These are phyloP conservation scores for Syzygium syzygioides DNA, from an alignment of 441 rosid genomes.

Conservation along the genomic window DNA sequence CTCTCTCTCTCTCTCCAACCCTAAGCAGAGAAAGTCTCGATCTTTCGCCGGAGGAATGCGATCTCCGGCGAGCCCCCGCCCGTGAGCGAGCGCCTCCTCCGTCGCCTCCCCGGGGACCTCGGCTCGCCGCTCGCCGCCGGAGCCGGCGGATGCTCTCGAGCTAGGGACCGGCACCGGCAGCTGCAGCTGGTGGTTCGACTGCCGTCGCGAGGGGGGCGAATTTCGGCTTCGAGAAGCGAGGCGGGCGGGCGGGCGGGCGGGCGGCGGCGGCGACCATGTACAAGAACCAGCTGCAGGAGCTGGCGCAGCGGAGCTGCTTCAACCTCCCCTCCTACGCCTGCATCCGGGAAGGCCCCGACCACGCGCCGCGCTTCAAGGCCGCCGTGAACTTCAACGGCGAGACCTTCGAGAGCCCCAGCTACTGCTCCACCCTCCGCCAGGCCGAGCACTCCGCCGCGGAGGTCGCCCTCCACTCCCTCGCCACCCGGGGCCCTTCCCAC, in stretches of 20 bases:
- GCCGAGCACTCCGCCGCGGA: constrained; percentile 7
- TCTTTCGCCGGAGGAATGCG: neutral
- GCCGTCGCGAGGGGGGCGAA: neutral
- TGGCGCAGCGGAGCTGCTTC: constrained; percentile 1
- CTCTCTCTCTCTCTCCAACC: neutral
- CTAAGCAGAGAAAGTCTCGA: neutral
- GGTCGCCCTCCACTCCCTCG: constrained; percentile 3
- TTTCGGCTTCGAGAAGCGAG: neutral
- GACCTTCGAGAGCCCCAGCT: constrained; percentile 2
- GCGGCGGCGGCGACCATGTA: neutral
- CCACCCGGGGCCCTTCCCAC: constrained; percentile 1
- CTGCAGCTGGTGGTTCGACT: too few species aligned
- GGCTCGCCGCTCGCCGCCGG: neutral
- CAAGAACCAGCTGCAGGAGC: constrained; percentile 8
- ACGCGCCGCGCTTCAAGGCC: constrained; percentile 7
- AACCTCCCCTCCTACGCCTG: constrained; percentile 2
- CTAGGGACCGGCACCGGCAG: neutral
- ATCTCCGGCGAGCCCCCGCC: neutral
- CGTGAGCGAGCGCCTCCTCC: neutral
- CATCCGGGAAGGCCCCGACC: constrained; percentile 2
- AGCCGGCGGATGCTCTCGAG: neutral
- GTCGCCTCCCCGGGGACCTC: neutral
- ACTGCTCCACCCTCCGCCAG: constrained; percentile 8
- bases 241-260: neutral
- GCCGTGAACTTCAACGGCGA: constrained; percentile 6